Evolutionary conservation across 2,329 filamentous ascomycete species (phyloP), one percentile per base, ranked within the genome.

Genomic region (Epichloe aotearoae): DNA sequence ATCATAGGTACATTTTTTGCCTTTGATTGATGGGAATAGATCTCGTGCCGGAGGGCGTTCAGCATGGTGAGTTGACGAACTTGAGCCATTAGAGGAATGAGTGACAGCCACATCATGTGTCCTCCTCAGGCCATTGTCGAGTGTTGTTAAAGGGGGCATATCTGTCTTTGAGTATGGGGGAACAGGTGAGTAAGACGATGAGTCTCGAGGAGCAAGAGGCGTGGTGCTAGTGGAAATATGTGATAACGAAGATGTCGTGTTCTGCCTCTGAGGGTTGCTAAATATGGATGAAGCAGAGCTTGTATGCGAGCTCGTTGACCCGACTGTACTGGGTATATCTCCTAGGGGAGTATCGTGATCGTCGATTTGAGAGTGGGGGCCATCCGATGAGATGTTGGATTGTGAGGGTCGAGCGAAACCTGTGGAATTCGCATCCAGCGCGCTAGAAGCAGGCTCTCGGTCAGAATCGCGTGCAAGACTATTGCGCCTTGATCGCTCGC

Each of bases 271-370:
- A 54, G 70, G 63, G 55, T 63, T 64, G 67, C 81, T 86, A 68
- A 86, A 86, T 57, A 84, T 73, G 50, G 87, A 88, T 43, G 84
- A 88, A 47, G 76, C 76, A 50, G 82, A 79, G 69, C 83, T 88
- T 52, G 77, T 74, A 62, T 83, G 75, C 52, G 85, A 88, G 68
- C 82, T 87, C 51, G 82, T 79, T 47, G 86, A 89, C 60, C 80
- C 83, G 58, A 83, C 76, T 55, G 80, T 82, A 65, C 83, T 84
- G 61, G 84, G 75, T 49, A 83, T 76, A 61, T 89, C 84, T 65
- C 79, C 80, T 58, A 77, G 71, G 53, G 73, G 62, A 55, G 74
- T 77, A 57, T 82, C 80, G 69, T 68, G 73, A 61, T 80, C 79
- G 67, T 83, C 79, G 57, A 64, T 52, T 50, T 61, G 64, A 47